Conservation (phyloP, 2,329 filamentous ascomycete genomes). For the Fusarium liriodendri region DNA sequence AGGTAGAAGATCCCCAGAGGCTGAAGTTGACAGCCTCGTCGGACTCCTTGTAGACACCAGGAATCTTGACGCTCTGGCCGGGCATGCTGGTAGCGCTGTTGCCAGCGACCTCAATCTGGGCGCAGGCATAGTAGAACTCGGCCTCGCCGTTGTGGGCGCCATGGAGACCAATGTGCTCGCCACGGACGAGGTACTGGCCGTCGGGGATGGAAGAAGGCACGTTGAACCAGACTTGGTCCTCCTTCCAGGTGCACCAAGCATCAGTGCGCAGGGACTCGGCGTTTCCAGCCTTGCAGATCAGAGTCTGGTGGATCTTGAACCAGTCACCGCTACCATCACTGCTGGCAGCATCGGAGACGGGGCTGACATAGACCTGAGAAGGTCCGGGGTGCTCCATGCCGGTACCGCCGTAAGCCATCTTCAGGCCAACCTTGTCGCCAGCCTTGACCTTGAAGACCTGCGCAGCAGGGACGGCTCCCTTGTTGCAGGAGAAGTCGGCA, state of each 20-base stretch:
- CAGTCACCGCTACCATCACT: neutral
- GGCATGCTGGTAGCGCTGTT: neutral
- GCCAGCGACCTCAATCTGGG: slow-evolving; percentile 29
- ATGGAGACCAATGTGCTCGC: slow-evolving; percentile 34
- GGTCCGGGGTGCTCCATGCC: neutral
- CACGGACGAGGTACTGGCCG: slow-evolving; percentile 29
- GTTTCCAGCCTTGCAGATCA: neutral
- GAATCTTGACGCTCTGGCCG: neutral
- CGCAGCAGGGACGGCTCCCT: neutral
- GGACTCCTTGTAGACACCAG: neutral
- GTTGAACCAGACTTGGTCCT: neutral
- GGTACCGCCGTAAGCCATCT: neutral
- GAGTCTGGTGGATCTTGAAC: neutral
- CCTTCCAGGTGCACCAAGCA: neutral
- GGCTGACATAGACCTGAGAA: neutral
- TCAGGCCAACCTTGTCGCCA: neutral
- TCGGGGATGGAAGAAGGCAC: neutral
- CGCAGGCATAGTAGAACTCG: slow-evolving; percentile 37
- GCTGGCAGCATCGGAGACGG: neutral
- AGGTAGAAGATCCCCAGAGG: neutral
- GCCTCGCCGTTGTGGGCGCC: slow-evolving; percentile 31
- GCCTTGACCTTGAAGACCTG: neutral
- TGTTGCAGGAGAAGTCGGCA: neutral
- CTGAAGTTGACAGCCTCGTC: neutral
- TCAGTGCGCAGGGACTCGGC: neutral